A percentile compares a stretch with the other conserved stretches of the same genome.
Conservation (phyloP, 2,329 filamentous ascomycete genomes). For the Colletotrichum chrysophilum region DNA sequence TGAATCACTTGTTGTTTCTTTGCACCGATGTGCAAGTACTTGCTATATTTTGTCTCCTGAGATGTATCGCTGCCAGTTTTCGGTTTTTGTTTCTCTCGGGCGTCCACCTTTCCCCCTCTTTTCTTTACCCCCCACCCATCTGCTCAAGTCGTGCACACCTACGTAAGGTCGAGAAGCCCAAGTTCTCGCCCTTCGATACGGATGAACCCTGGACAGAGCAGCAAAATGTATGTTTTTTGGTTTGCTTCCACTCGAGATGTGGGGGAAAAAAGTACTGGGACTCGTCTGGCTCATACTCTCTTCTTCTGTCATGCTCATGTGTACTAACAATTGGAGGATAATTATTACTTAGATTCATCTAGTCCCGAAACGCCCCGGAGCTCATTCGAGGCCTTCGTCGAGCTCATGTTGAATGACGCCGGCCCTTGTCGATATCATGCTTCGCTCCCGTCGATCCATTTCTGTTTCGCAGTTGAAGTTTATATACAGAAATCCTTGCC, state of each 20-base stretch:
- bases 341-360: neutral
- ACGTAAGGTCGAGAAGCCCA: neutral
- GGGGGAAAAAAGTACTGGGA: neutral
- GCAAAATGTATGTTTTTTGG: neutral
- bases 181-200: neutral
- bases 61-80: neutral
- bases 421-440: constrained; percentile 24
- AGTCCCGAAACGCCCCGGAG: constrained; percentile 10
- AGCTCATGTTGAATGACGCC: constrained; percentile 41
- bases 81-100: neutral
- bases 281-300: neutral
- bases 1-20: neutral
- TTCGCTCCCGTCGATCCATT: constrained; percentile 20
- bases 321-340: neutral
- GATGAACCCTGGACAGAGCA: neutral
- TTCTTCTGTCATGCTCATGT: neutral
- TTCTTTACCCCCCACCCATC: neutral
- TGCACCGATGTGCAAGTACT: neutral
- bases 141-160: neutral
- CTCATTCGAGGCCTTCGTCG: constrained; percentile 22
- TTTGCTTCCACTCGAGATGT: neutral
- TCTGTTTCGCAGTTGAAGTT: constrained; percentile 25
- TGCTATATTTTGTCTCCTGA: neutral
- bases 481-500: constrained; percentile 22
- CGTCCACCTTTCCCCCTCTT: neutral